Evolutionary conservation across 2,329 filamentous ascomycete genomes (phyloP).

Genomic region (Colletotrichum endophyticum): DNA sequence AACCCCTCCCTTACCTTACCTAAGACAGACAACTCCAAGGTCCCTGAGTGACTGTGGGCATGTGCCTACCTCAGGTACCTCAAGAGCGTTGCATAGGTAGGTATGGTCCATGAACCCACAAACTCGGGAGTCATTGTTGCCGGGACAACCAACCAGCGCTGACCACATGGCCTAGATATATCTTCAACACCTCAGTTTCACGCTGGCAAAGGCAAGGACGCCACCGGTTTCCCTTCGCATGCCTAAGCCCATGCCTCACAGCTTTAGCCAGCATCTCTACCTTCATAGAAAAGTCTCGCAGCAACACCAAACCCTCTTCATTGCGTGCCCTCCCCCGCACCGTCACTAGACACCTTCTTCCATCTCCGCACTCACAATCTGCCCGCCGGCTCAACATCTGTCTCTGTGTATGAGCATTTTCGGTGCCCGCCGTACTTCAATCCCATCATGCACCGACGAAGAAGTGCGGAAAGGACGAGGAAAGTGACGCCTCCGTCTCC

Average conservation of each 20-base stretch:
- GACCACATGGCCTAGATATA: conserved; percentile 18
- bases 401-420: neutral
- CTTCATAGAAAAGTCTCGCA: neutral
- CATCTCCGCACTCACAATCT: neutral
- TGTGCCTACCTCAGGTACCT: neutral
- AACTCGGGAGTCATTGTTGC: conserved; percentile 6
- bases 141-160: conserved; percentile 16
- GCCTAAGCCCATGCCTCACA: neutral
- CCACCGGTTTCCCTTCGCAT: neutral
- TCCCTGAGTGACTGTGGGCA: neutral
- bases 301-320: neutral
- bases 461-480: conserved; percentile 43
- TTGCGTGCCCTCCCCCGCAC: neutral
- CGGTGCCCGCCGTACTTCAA: neutral
- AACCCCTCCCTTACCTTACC: neutral
- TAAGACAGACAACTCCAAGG: neutral
- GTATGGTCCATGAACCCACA: neutral
- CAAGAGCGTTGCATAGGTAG: neutral
- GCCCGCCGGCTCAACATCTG: neutral
- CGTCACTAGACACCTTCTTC: neutral
- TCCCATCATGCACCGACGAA: conserved; percentile 21
- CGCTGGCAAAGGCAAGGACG: neutral
- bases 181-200: conserved; percentile 1
- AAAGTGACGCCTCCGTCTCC: conserved; percentile 67
- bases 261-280: conserved; percentile 6